phyloP scores from a whole-genome alignment of 2,329 filamentous ascomycete genomes.

The Microcyclospora tardicrescens region DNA sequence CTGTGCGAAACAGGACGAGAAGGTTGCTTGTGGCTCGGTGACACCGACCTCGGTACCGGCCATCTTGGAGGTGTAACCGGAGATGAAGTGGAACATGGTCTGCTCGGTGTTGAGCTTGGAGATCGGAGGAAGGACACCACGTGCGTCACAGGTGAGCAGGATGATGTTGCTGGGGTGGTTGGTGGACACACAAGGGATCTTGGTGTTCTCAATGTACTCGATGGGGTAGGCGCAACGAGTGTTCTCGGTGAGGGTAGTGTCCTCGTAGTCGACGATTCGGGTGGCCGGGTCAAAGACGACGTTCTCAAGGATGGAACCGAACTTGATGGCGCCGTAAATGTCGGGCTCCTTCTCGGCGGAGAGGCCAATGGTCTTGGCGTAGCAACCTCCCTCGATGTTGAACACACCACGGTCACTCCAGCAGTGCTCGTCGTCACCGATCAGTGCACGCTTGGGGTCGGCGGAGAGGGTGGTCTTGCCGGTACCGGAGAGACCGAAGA shows the following conservation, averaged over 20 bases:
- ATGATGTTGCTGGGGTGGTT: constrained; percentile 95
- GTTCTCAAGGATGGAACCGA: constrained; percentile 95
- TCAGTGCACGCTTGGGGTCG: constrained; percentile 88
- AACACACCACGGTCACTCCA: constrained; percentile 95
- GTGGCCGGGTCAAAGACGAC: constrained; percentile 90
- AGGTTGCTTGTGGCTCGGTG: constrained; percentile 93
- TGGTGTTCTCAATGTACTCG: constrained; percentile 97
- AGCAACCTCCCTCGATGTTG: constrained; percentile 99
- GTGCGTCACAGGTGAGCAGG: constrained; percentile 92
- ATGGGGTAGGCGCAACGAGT: constrained; percentile 97
- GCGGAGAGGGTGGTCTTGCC: constrained; percentile 98
- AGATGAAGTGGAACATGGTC: constrained; percentile 99
- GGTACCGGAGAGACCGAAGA: constrained; percentile 97
- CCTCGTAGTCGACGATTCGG: constrained; percentile 89
- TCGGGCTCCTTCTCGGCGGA: constrained; percentile 98
- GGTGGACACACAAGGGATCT: constrained; percentile 84
- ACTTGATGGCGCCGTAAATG: constrained; percentile 90
- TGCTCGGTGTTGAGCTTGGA: constrained; percentile 89
- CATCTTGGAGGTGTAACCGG: constrained; percentile 99
- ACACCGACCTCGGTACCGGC: constrained; percentile 95
- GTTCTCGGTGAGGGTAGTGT: constrained; percentile 91
- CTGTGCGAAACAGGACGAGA: constrained; percentile 98
- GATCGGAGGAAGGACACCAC: constrained; percentile 93
- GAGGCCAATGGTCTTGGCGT: constrained; percentile 95
- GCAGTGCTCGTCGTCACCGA: constrained; percentile 99